These are phyloP conservation scores for Tricladium varicosporioides DNA, from an alignment of 2,329 filamentous ascomycete species.

Conservation along the genomic window DNA sequence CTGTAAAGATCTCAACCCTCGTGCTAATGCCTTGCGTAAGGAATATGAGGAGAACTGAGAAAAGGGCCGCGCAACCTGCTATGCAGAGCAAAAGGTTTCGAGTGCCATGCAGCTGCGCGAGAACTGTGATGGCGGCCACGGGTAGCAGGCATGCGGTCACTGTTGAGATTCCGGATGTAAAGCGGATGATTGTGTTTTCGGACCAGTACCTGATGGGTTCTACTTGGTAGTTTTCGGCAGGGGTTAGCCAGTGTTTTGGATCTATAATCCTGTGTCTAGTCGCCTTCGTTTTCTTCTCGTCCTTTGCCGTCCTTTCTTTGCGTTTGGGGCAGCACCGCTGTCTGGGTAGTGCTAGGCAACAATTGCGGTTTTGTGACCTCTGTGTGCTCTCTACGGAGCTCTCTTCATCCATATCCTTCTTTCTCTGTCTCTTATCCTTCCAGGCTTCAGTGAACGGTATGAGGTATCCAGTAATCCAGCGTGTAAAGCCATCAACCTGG, in stretches of 20 bases:
- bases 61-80: slow-evolving; percentile 7
- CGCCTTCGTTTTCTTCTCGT: not conserved
- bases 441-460: no score
- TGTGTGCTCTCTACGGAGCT: no score
- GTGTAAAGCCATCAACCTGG: no score
- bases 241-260: no score
- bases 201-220: slow-evolving; percentile 1
- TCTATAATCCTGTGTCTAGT: not conserved
- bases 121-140: slow-evolving; percentile 9
- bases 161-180: slow-evolving; percentile 8
- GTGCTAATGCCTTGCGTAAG: not conserved
- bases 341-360: no score
- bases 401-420: no score
- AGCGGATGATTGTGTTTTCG: not conserved
- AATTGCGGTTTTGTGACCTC: no score
- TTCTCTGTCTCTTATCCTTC: no score
- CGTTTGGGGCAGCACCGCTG: no score
- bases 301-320: not conserved
- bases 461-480: no score
- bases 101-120: slow-evolving; percentile 2
- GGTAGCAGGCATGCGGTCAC: slow-evolving; percentile 10
- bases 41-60: slow-evolving; percentile 10
- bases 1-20: slow-evolving; percentile 12
- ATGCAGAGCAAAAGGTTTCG: slow-evolving; percentile 6
- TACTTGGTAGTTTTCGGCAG: no score